phyloP scores from a whole-genome alignment of 768 basidiomycete species.

The Floccularia luteovirens region DNA sequence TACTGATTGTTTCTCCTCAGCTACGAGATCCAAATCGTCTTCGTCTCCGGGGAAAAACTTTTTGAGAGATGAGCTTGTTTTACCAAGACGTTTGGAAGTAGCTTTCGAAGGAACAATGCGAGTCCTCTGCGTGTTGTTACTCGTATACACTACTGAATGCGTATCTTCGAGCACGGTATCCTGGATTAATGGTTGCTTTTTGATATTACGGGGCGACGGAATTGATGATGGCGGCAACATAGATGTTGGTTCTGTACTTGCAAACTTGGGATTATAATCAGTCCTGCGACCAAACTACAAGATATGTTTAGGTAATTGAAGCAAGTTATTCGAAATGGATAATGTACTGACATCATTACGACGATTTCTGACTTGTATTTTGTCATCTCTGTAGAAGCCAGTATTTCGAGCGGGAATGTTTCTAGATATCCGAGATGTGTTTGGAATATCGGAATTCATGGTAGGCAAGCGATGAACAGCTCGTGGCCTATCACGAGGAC shows the following conservation, averaged over 20 bases:
- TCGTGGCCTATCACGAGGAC: constrained; percentile 42
- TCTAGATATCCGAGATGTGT: constrained; percentile 11
- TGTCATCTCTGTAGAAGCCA: constrained; percentile 25
- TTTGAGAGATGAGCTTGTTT: constrained; percentile 51
- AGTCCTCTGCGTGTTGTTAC: too few relatives aligned
- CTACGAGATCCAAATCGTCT: constrained; percentile 45
- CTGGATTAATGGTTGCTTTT: not conserved
- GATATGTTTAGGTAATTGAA: not conserved
- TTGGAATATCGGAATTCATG: constrained; percentile 26
- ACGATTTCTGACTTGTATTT: not conserved
- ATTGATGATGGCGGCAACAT: constrained; percentile 21
- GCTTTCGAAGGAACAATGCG: not conserved
- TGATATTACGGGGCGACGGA: constrained; percentile 1
- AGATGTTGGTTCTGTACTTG: constrained; percentile 9
- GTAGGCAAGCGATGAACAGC: constrained; percentile 59
- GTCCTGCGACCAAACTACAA: not conserved
- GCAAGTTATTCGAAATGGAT: not conserved
- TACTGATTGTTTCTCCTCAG: too few relatives aligned
- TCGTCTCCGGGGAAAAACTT: constrained; percentile 83
- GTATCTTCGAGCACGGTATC: not conserved
- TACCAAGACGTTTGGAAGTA: constrained; percentile 58
- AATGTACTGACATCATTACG: not conserved
- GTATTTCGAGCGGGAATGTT: constrained; percentile 4
- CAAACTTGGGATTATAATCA: not conserved
- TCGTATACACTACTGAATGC: too few relatives aligned